Conservation (phyloP, 2,329 filamentous ascomycete species). For the Spiromastix sp. region DNA sequence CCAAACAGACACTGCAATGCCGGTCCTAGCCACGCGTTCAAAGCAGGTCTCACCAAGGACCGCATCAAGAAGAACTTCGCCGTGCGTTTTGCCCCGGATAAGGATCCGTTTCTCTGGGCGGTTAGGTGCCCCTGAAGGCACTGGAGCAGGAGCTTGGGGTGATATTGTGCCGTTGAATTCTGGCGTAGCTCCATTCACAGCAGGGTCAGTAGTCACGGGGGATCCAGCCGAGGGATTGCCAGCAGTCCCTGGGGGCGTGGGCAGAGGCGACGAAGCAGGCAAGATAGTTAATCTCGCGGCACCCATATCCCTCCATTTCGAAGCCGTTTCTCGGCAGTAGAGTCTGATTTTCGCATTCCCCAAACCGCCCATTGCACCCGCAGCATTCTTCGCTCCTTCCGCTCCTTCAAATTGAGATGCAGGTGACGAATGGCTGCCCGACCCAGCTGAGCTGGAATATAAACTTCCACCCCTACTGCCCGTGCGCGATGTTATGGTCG, state of each 20-base stretch:
- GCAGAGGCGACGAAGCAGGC: conserved; percentile 36
- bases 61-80: conserved; percentile 65
- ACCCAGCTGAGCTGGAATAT: conserved; percentile 47
- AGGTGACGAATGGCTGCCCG: conserved; percentile 38
- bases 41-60: conserved; percentile 78
- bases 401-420: conserved; percentile 47
- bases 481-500: conserved; percentile 54
- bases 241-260: conserved; percentile 23
- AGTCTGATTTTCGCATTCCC: conserved; percentile 73
- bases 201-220: conserved; percentile 21
- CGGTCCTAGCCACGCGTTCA: conserved; percentile 69
- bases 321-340: conserved; percentile 63
- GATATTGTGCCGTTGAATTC: conserved; percentile 7
- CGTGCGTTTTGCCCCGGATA: conserved; percentile 58
- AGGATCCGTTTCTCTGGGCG: conserved; percentile 77
- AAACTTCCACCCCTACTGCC: conserved; percentile 44
- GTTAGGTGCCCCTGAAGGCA: conserved; percentile 25
- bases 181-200: conserved; percentile 4
- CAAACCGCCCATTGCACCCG: conserved; percentile 53
- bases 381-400: conserved; percentile 39
- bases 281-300: conserved; percentile 75
- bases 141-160: conserved; percentile 11
- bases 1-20: conserved; percentile 83
- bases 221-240: conserved; percentile 44
- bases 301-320: conserved; percentile 87